Conservation (phyloP, 2,329 filamentous ascomycete genomes). For the Fusarium aywerte region DNA sequence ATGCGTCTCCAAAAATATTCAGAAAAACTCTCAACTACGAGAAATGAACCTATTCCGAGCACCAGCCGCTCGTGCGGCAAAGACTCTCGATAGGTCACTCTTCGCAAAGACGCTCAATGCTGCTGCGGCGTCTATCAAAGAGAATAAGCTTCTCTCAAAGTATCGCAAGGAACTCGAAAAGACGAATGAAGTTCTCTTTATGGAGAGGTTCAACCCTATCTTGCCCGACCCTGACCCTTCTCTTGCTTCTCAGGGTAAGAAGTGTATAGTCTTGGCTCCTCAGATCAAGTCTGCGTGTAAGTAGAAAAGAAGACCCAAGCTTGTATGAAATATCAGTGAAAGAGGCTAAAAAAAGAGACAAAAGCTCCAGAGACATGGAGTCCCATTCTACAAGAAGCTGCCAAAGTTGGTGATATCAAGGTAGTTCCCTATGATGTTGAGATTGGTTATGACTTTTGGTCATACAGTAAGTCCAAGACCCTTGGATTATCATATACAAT, state of each 20-base stretch:
- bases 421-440: constrained; percentile 80
- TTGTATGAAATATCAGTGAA: background rate
- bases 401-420: constrained; percentile 73
- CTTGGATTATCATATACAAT: background rate
- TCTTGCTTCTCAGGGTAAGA: constrained; percentile 66
- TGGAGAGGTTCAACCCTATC: constrained; percentile 73
- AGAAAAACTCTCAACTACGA: constrained; percentile 48
- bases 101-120: constrained; percentile 82
- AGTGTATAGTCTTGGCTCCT: constrained; percentile 70
- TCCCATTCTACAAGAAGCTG: constrained; percentile 72
- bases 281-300: constrained; percentile 65
- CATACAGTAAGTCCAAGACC: constrained; percentile 68
- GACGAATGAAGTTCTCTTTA: constrained; percentile 71
- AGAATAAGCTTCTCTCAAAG: constrained; percentile 77
- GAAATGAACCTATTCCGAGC: constrained; percentile 76
- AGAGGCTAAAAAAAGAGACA: constrained; percentile 9
- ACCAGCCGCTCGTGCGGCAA: constrained; percentile 80
- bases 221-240: constrained; percentile 68
- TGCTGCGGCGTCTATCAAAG: constrained; percentile 80
- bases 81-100: constrained; percentile 82
- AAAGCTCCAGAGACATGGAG: constrained; percentile 78
- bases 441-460: constrained; percentile 88
- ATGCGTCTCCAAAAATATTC: constrained; percentile 6
- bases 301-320: constrained; percentile 16
- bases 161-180: constrained; percentile 74